Evolutionary conservation across 2,329 filamentous ascomycete species (phyloP).

Genomic region (Fusarium circinatum): DNA sequence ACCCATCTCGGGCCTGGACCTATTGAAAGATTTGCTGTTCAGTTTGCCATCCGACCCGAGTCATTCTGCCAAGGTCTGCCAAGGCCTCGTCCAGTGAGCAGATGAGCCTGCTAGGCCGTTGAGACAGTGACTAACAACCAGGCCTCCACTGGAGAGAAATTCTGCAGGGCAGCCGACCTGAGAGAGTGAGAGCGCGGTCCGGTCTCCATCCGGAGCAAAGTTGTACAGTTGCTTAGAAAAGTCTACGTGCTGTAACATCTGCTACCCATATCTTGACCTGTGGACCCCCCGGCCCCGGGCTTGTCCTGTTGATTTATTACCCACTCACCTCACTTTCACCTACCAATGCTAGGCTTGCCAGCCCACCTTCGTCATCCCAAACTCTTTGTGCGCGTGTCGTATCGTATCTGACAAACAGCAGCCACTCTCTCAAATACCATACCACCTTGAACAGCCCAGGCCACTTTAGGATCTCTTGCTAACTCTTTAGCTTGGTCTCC

Average conservation of each 20-base stretch:
- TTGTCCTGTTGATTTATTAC: slow-evolving; percentile 19
- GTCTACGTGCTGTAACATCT: not conserved
- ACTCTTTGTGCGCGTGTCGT: slow-evolving; percentile 32
- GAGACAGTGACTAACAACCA: slow-evolving; percentile 13
- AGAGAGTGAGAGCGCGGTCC: slow-evolving; percentile 18
- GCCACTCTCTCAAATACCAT: not conserved
- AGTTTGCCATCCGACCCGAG: slow-evolving; percentile 8
- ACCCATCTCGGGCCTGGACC: not conserved
- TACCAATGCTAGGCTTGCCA: slow-evolving; percentile 10
- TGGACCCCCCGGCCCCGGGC: slow-evolving; percentile 7
- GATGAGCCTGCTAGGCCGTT: not conserved
- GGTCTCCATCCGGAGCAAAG: not conserved
- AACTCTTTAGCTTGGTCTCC: slow-evolving; percentile 34
- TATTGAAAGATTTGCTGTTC: not conserved
- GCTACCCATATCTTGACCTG: not conserved
- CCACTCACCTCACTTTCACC: slow-evolving; percentile 17
- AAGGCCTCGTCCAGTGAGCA: slow-evolving; percentile 18
- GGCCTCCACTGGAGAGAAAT: slow-evolving; percentile 25
- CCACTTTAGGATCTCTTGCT: slow-evolving; percentile 30
- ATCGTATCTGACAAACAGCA: slow-evolving; percentile 30
- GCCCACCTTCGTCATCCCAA: slow-evolving; percentile 24
- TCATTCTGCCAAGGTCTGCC: slow-evolving; percentile 16
- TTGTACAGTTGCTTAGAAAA: not conserved
- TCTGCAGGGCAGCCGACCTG: slow-evolving; percentile 7
- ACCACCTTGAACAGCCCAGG: slow-evolving; percentile 8